Percentiles rank a stretch among this genome's conserved stretches.
Conservation (phyloP, 2,329 filamentous ascomycete genomes). For the Tolypocladium tropicale region DNA sequence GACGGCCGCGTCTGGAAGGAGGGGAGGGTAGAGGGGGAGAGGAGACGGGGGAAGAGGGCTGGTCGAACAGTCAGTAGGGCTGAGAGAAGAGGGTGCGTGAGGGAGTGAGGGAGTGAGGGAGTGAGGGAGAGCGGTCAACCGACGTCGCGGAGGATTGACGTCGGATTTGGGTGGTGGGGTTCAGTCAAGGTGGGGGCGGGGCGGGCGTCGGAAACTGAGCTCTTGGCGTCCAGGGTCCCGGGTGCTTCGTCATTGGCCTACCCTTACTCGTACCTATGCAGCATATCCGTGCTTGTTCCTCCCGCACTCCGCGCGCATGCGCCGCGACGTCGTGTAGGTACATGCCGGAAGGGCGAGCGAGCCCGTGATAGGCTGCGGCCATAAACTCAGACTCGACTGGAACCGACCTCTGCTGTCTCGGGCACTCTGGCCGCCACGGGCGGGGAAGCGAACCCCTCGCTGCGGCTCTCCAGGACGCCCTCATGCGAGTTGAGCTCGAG, state of each 20-base stretch:
- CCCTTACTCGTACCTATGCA: too few relatives aligned
- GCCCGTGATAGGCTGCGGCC: too few relatives aligned
- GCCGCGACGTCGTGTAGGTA: too few relatives aligned
- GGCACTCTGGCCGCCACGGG: background rate
- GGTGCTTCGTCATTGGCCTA: background rate
- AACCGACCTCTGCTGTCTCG: background rate
- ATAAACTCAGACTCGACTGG: too few relatives aligned
- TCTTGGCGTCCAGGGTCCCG: background rate
- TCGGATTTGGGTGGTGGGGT: conserved; percentile 1
- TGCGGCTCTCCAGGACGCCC: background rate
- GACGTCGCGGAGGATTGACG: background rate
- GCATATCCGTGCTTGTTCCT: too few relatives aligned
- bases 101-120: too few relatives aligned
- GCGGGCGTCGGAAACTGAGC: background rate
- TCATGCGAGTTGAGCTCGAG: background rate
- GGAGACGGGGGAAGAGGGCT: background rate
- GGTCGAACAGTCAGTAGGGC: background rate
- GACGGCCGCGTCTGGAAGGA: background rate
- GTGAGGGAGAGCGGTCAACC: too few relatives aligned
- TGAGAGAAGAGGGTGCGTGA: background rate
- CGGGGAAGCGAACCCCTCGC: background rate
- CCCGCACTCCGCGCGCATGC: too few relatives aligned
- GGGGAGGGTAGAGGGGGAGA: background rate
- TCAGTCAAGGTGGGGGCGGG: background rate
- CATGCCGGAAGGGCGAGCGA: too few relatives aligned